Evolutionary conservation across 345 rosid species (phyloP).

Genomic region (Sonneratia caseolaris): DNA sequence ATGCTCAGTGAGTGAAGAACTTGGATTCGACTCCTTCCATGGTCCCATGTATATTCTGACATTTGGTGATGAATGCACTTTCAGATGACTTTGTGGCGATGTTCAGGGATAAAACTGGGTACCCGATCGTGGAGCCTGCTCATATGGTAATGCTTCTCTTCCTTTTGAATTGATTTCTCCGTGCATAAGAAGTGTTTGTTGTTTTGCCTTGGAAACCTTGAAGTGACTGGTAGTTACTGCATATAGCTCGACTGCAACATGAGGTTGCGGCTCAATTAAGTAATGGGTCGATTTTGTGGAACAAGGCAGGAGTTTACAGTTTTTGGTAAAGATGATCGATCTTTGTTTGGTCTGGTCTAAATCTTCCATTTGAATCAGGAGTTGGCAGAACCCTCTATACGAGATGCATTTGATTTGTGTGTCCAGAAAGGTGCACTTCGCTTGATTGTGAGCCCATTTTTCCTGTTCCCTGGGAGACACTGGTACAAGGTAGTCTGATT

Average conservation of each 20-base stretch:
- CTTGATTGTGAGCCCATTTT: slow-evolving; percentile 84
- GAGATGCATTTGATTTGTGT: slow-evolving; percentile 62
- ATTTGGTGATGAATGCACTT: not conserved
- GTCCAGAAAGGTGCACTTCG: slow-evolving; percentile 68
- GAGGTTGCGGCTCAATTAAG: not conserved
- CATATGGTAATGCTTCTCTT: slow-evolving; percentile 58
- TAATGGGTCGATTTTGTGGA: not conserved
- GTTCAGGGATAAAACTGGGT: slow-evolving; percentile 68
- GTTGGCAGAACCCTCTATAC: slow-evolving; percentile 83
- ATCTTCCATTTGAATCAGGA: slow-evolving; percentile 30
- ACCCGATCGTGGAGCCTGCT: slow-evolving; percentile 80
- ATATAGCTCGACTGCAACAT: not conserved
- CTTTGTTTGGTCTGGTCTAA: not conserved
- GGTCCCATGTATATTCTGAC: not conserved
- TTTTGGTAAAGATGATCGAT: not conserved
- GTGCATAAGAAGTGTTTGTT: not conserved
- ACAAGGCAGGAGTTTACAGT: not conserved
- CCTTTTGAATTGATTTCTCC: not conserved
- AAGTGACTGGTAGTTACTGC: not conserved
- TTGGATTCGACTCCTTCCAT: not conserved
- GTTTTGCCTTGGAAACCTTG: not conserved
- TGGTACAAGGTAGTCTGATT: slow-evolving; percentile 65
- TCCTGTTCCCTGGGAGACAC: slow-evolving; percentile 87
- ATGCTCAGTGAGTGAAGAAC: slow-evolving; percentile 56
- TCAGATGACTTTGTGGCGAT: slow-evolving; percentile 83